phyloP scores from a whole-genome alignment of 305 asterid species.

The Euphrasia arctica region DNA sequence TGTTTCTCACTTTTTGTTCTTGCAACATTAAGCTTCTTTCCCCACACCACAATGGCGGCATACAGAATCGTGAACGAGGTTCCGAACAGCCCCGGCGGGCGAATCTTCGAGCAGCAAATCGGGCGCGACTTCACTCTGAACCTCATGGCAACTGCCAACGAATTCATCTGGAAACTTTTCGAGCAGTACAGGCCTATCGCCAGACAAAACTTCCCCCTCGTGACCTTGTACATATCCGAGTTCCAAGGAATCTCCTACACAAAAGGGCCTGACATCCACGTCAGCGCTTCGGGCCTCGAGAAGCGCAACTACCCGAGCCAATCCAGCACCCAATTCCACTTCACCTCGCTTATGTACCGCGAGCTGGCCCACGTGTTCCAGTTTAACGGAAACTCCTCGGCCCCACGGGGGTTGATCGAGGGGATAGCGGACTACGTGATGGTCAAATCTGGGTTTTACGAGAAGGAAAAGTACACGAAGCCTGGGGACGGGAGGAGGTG shows the following conservation, averaged over 20 bases:
- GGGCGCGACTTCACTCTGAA: background rate
- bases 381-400: slow-evolving; percentile 26
- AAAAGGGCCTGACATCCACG: slow-evolving; percentile 18
- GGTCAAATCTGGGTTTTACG: slow-evolving; percentile 33
- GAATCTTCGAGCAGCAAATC: slow-evolving; percentile 10
- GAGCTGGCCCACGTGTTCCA: slow-evolving; percentile 31
- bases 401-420: slow-evolving; percentile 30
- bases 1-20: too few species aligned
- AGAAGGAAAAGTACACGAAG: slow-evolving; percentile 33
- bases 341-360: slow-evolving; percentile 19
- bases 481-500: slow-evolving; percentile 48
- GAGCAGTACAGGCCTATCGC: background rate
- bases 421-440: slow-evolving; percentile 58
- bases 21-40: too few species aligned
- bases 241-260: background rate
- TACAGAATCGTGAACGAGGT: slow-evolving; percentile 14
- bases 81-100: slow-evolving; percentile 20
- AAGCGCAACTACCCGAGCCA: background rate
- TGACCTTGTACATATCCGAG: slow-evolving; percentile 11
- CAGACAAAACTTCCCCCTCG: background rate
- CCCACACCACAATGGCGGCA: background rate
- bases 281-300: slow-evolving; percentile 4
- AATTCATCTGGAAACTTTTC: background rate
- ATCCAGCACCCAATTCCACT: background rate
- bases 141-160: background rate